Conservation (phyloP, 2,329 filamentous ascomycete species). For the Botrytis galanthina region DNA sequence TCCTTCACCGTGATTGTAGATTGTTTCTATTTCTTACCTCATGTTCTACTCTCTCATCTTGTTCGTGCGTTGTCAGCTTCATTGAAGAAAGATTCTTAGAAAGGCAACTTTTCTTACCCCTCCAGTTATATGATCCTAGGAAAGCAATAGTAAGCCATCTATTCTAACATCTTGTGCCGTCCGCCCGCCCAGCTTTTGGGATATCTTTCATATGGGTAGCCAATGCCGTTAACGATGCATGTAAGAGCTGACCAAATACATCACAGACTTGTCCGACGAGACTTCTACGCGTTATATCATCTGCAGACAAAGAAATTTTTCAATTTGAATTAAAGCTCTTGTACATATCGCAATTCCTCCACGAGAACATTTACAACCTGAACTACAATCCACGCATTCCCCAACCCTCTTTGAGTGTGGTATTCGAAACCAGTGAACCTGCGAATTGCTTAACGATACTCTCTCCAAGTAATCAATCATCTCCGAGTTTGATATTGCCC, state of each 20-base stretch:
- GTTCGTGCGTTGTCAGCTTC: slow-evolving; percentile 19
- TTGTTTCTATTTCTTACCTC: slow-evolving; percentile 20
- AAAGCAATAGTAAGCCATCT: slow-evolving; percentile 14
- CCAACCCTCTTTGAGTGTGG: not conserved
- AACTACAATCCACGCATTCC: not conserved
- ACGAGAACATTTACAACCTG: not conserved
- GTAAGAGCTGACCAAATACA: slow-evolving; percentile 22
- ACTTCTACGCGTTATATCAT: slow-evolving; percentile 26
- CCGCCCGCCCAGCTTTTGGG: not conserved
- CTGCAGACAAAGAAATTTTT: slow-evolving; percentile 30
- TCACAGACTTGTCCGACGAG: slow-evolving; percentile 29
- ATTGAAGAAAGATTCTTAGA: not conserved
- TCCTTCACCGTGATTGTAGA: slow-evolving; percentile 25
- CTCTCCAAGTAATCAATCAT: not conserved
- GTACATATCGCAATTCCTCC: slow-evolving; percentile 3
- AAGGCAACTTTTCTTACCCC: not conserved
- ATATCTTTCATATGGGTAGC: not conserved
- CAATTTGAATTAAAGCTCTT: slow-evolving; percentile 16
- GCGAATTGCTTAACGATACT: not conserved
- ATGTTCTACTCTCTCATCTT: slow-evolving; percentile 16
- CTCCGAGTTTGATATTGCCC: slow-evolving; percentile 26
- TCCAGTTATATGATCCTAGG: slow-evolving; percentile 7
- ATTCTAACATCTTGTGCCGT: slow-evolving; percentile 8
- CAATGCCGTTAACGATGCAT: not conserved
- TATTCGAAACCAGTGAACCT: not conserved